These are phyloP conservation scores for Ophiostoma sp. DNA, from an alignment of 2,329 filamentous ascomycete genomes.

Conservation along the genomic window DNA sequence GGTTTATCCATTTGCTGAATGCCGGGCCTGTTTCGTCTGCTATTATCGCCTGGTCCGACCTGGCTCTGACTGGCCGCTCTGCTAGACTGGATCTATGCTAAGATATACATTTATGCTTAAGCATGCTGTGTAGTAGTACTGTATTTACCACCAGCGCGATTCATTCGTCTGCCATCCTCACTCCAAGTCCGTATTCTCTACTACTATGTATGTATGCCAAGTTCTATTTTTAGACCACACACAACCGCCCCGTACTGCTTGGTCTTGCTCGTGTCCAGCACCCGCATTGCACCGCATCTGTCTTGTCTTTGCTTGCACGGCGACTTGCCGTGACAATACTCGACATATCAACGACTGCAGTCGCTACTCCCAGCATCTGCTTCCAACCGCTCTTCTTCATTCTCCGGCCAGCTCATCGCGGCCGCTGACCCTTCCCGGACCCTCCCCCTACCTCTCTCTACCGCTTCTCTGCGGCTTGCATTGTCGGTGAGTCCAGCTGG, in stretches of 20 bases:
- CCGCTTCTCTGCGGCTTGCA: not conserved
- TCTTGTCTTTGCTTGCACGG: not conserved
- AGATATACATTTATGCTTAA: not conserved
- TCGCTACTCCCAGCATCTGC: not conserved
- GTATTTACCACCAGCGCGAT: not conserved
- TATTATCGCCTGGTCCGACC: too few species aligned
- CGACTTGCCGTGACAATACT: not conserved
- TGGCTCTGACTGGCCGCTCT: not conserved
- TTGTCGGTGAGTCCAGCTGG: not conserved
- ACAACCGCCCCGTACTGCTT: not conserved
- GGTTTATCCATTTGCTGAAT: not conserved
- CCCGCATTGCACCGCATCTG: not conserved
- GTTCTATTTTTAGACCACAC: constrained; percentile 20
- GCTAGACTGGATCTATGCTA: too few species aligned
- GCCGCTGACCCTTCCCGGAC: not conserved
- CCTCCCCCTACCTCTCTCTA: not conserved
- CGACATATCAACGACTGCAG: not conserved
- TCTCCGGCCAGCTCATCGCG: not conserved
- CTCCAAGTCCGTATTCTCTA: constrained; percentile 3
- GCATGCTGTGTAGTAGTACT: not conserved
- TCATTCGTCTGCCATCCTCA: not conserved
- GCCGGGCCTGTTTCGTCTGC: not conserved
- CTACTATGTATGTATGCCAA: not conserved
- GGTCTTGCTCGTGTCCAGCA: not conserved
- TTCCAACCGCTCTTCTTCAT: not conserved